Conservation (phyloP, 1,139 yeast species). For the Hansenula lynferdii region DNA sequence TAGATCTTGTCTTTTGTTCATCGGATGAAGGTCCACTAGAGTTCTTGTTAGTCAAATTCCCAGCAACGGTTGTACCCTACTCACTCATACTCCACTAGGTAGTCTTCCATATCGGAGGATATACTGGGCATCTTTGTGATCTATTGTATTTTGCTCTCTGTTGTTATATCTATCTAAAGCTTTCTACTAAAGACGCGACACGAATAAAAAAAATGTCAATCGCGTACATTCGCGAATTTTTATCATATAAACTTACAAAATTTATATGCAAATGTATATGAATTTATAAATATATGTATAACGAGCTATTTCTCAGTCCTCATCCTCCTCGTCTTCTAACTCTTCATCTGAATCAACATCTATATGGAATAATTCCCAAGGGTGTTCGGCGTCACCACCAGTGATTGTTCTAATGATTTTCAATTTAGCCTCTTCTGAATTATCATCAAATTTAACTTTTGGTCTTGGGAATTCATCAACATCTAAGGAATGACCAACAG, state of each 20-base stretch:
- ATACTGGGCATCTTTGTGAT: slow-evolving; percentile 10
- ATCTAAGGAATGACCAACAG: slow-evolving; percentile 71
- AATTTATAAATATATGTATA: no score
- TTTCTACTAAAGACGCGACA: background rate
- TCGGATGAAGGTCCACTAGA: slow-evolving; percentile 1
- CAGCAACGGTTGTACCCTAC: background rate
- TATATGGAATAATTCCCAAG: slow-evolving; percentile 30
- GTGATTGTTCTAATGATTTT: slow-evolving; percentile 59
- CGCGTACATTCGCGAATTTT: no score
- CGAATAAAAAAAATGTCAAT: background rate
- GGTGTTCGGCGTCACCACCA: slow-evolving; percentile 31
- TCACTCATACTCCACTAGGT: slow-evolving; percentile 8
- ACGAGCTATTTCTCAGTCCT: slow-evolving; percentile 4
- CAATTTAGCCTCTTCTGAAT: slow-evolving; percentile 44
- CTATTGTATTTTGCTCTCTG: background rate
- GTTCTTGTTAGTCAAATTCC: background rate
- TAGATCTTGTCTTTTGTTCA: slow-evolving; percentile 6
- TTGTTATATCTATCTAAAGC: background rate
- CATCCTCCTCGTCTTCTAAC: slow-evolving; percentile 2
- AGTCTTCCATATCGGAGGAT: slow-evolving; percentile 8
- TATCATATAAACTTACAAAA: no score
- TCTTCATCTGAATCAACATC: slow-evolving; percentile 11
- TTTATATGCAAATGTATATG: no score
- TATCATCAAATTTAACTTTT: slow-evolving; percentile 40
- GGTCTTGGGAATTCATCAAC: slow-evolving; percentile 45